Percentiles rank a stretch among this genome's conserved stretches.
These are phyloP conservation scores for Acanthamoeba royreba DNA, from an alignment of 208 protist genomes.

Conservation along the genomic window DNA sequence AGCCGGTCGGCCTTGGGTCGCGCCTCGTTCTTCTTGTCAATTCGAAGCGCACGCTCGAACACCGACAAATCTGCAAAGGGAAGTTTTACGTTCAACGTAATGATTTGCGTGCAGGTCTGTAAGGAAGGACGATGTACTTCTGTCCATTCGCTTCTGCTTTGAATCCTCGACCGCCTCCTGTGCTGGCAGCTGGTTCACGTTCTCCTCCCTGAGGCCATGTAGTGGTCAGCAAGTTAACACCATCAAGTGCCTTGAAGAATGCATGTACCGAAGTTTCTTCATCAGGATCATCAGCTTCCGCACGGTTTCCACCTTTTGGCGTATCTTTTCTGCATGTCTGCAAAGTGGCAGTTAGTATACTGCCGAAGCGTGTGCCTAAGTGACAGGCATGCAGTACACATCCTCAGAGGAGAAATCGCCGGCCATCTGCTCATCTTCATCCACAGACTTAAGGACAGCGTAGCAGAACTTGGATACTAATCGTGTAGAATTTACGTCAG, in stretches of 20 bases:
- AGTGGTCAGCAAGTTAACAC: too few relatives aligned
- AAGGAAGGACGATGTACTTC: background rate
- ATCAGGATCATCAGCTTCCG: slow-evolving; percentile 14
- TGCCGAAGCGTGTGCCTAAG: background rate
- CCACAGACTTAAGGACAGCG: background rate
- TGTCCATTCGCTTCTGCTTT: background rate
- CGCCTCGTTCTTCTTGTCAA: slow-evolving; percentile 37
- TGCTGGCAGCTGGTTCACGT: background rate
- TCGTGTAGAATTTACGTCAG: too few relatives aligned
- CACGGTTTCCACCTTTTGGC: slow-evolving; percentile 1
- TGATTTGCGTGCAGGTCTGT: background rate
- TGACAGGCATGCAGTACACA: background rate
- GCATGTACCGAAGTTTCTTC: background rate
- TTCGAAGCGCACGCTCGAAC: slow-evolving; percentile 35
- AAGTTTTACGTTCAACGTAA: background rate
- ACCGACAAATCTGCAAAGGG: slow-evolving; percentile 1
- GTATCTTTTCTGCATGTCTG: background rate
- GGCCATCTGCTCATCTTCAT: background rate
- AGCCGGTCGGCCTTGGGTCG: background rate
- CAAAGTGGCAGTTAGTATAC: background rate
- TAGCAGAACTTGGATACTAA: background rate
- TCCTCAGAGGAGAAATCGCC: background rate
- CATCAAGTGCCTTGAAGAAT: too few relatives aligned
- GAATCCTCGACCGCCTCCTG: background rate
- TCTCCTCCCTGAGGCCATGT: background rate